Conservation (phyloP, 192 early-diverging fungal species). For the Phycomyces blakesleeanus region DNA sequence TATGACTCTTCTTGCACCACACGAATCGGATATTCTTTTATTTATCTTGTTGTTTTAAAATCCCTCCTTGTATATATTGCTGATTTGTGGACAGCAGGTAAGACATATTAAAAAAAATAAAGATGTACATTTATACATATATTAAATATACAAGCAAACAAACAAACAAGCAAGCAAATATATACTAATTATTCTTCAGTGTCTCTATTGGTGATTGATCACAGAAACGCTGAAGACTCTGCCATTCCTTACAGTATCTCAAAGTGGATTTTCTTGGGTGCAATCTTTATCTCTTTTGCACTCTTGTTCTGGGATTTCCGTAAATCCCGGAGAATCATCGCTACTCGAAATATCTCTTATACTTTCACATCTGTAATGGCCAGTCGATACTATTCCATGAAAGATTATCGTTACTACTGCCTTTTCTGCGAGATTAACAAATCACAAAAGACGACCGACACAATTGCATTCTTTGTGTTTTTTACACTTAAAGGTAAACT, state of each 20-base stretch:
- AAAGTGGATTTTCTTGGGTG: conserved; percentile 56
- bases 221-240: conserved; percentile 13
- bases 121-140: not conserved
- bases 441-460: conserved; percentile 57
- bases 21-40: conserved; percentile 48
- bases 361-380: conserved; percentile 73
- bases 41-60: conserved; percentile 69
- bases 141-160: not conserved
- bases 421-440: conserved; percentile 76
- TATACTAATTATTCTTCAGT: conserved; percentile 15
- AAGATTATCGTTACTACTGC: conserved; percentile 77
- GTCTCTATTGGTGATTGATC: conserved; percentile 27
- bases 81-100: conserved; percentile 72
- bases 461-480: conserved; percentile 80
- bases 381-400: conserved; percentile 70
- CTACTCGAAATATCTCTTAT: conserved; percentile 69
- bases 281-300: conserved; percentile 64
- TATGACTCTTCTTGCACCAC: conserved; percentile 41
- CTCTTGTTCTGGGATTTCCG: conserved; percentile 65
- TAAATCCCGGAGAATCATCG: conserved; percentile 62
- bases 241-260: conserved; percentile 29
- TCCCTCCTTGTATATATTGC: conserved; percentile 75
- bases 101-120: too few relatives aligned
- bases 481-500: conserved; percentile 71
- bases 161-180: too few relatives aligned